Evolutionary conservation across 1,139 yeast species (phyloP).

Genomic region (Yamadazyma pseudoaaseri): DNA sequence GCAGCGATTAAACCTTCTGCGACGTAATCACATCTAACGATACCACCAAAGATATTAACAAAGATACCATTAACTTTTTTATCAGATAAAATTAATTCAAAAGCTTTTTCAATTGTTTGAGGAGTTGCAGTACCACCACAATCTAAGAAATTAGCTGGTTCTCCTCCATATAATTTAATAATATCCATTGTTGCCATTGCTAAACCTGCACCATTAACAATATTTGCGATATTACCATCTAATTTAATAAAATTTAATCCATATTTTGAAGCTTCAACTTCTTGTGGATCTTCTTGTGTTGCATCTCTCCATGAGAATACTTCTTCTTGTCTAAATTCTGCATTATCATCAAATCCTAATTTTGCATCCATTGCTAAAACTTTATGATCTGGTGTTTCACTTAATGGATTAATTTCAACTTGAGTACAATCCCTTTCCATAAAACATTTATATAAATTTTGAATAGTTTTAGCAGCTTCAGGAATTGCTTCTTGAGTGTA

Average conservation of each 20-base stretch:
- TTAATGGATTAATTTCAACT: conserved; percentile 96
- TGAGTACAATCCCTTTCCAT: conserved; percentile 93
- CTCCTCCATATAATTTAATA: conserved; percentile 96
- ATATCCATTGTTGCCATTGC: conserved; percentile 99
- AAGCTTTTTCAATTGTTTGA: conserved; percentile 95
- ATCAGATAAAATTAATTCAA: conserved; percentile 88
- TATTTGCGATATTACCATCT: conserved; percentile 97
- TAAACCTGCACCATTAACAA: conserved; percentile 99
- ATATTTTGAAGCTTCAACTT: conserved; percentile 85
- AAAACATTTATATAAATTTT: conserved; percentile 86
- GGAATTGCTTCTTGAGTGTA: conserved; percentile 76
- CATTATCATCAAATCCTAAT: conserved; percentile 96
- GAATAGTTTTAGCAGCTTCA: conserved; percentile 85
- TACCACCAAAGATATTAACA: conserved; percentile 98
- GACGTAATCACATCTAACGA: conserved; percentile 97
- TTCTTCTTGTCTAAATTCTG: conserved; percentile 91
- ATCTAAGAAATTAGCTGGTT: conserved; percentile 98
- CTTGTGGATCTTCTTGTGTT: conserved; percentile 98
- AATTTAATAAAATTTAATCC: conserved; percentile 95
- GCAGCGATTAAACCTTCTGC: conserved; percentile 97
- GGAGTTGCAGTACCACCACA: conserved; percentile 99
- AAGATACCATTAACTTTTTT: conserved; percentile 90
- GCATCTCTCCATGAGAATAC: conserved; percentile 96
- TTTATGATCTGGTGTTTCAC: conserved; percentile 87
- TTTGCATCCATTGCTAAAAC: conserved; percentile 99